phyloP scores from a whole-genome alignment of 23 red algal species.

The Gracilaria gracilis region DNA sequence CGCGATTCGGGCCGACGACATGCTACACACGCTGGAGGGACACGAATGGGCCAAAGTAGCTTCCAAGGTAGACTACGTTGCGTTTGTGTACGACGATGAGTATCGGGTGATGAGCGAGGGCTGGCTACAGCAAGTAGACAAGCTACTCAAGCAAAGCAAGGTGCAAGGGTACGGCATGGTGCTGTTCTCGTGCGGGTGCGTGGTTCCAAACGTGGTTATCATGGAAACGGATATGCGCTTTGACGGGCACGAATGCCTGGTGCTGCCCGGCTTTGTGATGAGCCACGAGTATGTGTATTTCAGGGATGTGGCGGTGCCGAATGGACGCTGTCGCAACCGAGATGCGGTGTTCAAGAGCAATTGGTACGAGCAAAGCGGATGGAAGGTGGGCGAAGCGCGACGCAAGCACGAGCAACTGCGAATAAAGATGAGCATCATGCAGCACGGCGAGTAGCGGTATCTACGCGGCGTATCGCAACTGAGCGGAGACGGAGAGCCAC shows the following conservation, averaged over 20 bases:
- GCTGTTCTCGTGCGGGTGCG: slow-evolving; percentile 61
- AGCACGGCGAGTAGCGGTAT: too few relatives aligned
- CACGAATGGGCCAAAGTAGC: slow-evolving; percentile 69
- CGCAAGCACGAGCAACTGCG: slow-evolving; percentile 40
- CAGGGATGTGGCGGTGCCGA: neutral
- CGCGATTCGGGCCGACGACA: slow-evolving; percentile 7
- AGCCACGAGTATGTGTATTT: slow-evolving; percentile 45
- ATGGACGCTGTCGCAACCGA: slow-evolving; percentile 2
- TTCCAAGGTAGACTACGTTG: slow-evolving; percentile 48
- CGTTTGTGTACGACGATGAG: slow-evolving; percentile 68
- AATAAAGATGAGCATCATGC: slow-evolving; percentile 3
- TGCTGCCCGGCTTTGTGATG: slow-evolving; percentile 72
- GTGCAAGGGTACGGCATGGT: slow-evolving; percentile 42
- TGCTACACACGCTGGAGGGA: slow-evolving; percentile 26
- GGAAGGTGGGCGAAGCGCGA: slow-evolving; percentile 45
- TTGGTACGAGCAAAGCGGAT: slow-evolving; percentile 43
- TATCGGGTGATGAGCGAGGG: neutral
- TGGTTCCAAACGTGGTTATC: slow-evolving; percentile 46
- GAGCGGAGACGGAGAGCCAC: too few relatives aligned
- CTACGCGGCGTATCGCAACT: too few relatives aligned
- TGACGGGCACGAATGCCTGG: slow-evolving; percentile 49
- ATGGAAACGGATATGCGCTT: slow-evolving; percentile 33
- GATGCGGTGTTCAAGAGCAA: neutral
- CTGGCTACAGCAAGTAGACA: slow-evolving; percentile 33
- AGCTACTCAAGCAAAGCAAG: neutral